Evolutionary conservation across 2,329 filamentous ascomycete genomes (phyloP), one percentile per base, ranked within the genome.

Genomic region (Dothideomycetes sp.): DNA sequence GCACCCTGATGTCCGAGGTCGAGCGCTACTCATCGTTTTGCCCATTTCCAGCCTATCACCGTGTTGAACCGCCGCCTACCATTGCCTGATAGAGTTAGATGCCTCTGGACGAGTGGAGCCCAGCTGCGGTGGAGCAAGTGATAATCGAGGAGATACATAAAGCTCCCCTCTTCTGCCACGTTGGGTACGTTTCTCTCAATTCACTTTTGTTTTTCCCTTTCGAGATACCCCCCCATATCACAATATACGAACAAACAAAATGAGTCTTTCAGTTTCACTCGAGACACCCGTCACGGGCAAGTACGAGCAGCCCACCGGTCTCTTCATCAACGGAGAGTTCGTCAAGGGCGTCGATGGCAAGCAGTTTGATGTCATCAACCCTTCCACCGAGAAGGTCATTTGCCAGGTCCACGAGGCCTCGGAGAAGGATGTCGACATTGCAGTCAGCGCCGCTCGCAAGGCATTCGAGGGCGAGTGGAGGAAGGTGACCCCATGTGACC

Each of bases 281-380:
- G 75, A 78, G 65, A 84, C 81, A 52, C 81, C 82, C 43, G 47
- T 74, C 50, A 75, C 76, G 51, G 80, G 68, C 59, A 68, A 72
- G 56, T 70, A 69, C 51, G 62, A 66, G 38, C 69, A 72, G 62
- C 69, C 68, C 43, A 71, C 64, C 39, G 68, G 68, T 52, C 63
- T 72, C 67, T 91, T 85, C 74, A 91, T 94, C 75, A 88, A 91
- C 75, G 88, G 89, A 64, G 82, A 95, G 65, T 95, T 81, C 68
- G 77, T 93, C 49, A 78, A 82, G 63, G 73, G 78, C 59, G 79
- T 82, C 47, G 84, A 94, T 53, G 87, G 87, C 68, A 81, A 85
- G 75, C 87, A 81, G 51, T 91, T 94, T 58, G 86, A 94, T 66
- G 83, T 87, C 62, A 81, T 91, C 72, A 94, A 94, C 75, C 87